Percentiles rank a stretch among this genome's conserved stretches.
These are phyloP conservation scores for Aspergillus funiculosus DNA, from an alignment of 495 filamentous ascomycete species.

Conservation along the genomic window DNA sequence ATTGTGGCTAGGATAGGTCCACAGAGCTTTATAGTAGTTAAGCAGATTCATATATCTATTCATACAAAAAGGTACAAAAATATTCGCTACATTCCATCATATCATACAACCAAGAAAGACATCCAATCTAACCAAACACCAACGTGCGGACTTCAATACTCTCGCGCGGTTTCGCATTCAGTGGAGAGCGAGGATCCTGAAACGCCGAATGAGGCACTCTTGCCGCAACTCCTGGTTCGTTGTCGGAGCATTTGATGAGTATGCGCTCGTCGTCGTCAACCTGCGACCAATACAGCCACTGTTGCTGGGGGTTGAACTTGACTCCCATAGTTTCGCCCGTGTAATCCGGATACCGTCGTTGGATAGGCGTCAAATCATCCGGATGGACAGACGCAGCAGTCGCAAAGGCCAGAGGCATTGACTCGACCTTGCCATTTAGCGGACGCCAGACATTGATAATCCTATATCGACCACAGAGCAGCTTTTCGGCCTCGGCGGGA, in stretches of 20 bases:
- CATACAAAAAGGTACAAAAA: too few relatives aligned
- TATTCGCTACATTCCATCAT: too few relatives aligned
- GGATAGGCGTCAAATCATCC: slow-evolving; percentile 61
- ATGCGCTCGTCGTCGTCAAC: slow-evolving; percentile 69
- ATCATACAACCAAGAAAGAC: neutral
- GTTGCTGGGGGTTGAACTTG: slow-evolving; percentile 49
- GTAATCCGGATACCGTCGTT: slow-evolving; percentile 66
- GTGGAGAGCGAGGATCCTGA: slow-evolving; percentile 59
- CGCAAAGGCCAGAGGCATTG: slow-evolving; percentile 65
- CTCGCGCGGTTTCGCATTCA: slow-evolving; percentile 55
- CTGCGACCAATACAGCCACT: slow-evolving; percentile 72
- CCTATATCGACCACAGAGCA: slow-evolving; percentile 60
- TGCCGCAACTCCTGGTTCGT: slow-evolving; percentile 44
- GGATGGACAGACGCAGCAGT: slow-evolving; percentile 53
- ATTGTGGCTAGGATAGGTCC: too few relatives aligned
- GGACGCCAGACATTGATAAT: slow-evolving; percentile 90
- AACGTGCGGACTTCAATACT: slow-evolving; percentile 84
- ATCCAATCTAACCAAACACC: slow-evolving; percentile 54
- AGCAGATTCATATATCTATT: too few relatives aligned
- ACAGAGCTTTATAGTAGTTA: too few relatives aligned
- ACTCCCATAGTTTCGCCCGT: slow-evolving; percentile 70
- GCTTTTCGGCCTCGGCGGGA: slow-evolving; percentile 49
- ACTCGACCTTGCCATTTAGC: slow-evolving; percentile 63
- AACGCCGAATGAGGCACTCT: slow-evolving; percentile 78
- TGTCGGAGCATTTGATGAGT: slow-evolving; percentile 79